Evolutionary conservation across 2,329 filamentous ascomycete genomes (phyloP).

Genomic region (Fonsecaea pugnacius): DNA sequence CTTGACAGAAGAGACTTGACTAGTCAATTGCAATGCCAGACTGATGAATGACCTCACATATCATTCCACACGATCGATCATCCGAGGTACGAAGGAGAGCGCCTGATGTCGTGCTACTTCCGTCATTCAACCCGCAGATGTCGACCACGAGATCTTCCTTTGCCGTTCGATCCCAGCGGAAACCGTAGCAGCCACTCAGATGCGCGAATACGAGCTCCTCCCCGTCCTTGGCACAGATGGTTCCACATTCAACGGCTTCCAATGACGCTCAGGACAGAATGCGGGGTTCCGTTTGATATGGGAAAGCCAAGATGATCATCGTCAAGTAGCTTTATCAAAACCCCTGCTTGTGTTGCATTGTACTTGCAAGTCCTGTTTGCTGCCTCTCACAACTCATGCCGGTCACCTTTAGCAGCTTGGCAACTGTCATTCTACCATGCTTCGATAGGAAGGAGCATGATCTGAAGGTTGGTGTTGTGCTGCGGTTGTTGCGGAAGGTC

Average conservation of each 20-base stretch:
- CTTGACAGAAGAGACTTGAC: no score
- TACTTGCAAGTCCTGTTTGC: not conserved
- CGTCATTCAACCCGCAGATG: conserved; percentile 28
- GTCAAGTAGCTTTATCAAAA: not conserved
- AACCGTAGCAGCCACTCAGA: not conserved
- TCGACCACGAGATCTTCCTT: no score
- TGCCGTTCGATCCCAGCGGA: not conserved
- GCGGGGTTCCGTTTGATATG: not conserved
- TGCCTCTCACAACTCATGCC: not conserved
- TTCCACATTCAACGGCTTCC: not conserved
- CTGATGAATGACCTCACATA: not conserved
- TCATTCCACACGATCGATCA: no score
- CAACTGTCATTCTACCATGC: not conserved
- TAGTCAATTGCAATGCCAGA: no score
- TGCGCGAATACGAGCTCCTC: not conserved
- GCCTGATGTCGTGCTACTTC: no score
- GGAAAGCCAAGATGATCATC: conserved; percentile 1
- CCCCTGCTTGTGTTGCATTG: conserved; percentile 11
- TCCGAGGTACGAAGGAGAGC: no score
- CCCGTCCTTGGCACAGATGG: not conserved
- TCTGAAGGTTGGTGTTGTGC: not conserved
- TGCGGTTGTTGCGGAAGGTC: not conserved
- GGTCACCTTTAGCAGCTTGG: conserved; percentile 2
- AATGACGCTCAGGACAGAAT: not conserved
- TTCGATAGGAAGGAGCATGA: conserved; percentile 4